phyloP scores from a whole-genome alignment of 495 filamentous ascomycete species.

The Penicillium crystallinum region DNA sequence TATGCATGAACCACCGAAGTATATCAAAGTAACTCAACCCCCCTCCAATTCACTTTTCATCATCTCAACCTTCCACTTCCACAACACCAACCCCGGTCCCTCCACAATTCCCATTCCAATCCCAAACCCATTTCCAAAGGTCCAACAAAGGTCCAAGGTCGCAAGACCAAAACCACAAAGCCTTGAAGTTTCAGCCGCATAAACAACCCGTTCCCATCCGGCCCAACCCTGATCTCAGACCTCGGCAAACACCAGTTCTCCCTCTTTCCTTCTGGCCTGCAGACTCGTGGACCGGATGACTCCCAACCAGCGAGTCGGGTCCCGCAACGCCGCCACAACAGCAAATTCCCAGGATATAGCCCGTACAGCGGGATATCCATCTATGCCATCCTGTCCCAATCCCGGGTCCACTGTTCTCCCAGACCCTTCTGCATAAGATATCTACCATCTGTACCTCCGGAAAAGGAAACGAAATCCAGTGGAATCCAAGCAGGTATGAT shows the following conservation, averaged over 20 bases:
- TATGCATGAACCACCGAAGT: background rate
- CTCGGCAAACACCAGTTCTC: constrained; percentile 2
- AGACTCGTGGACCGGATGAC: constrained; percentile 9
- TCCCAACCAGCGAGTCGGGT: constrained; percentile 3
- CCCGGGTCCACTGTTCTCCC: too few species aligned
- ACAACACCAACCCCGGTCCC: background rate
- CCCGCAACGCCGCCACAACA: background rate
- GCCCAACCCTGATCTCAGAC: background rate
- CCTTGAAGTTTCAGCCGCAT: constrained; percentile 3
- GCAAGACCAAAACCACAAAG: background rate
- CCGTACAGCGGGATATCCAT: too few species aligned
- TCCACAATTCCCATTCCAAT: too few species aligned
- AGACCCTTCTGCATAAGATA: too few species aligned
- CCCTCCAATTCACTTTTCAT: background rate
- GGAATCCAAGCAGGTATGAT: too few species aligned
- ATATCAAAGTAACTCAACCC: background rate
- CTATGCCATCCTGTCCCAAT: too few species aligned
- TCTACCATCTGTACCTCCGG: too few species aligned
- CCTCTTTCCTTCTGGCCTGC: constrained; percentile 3
- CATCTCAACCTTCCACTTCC: background rate
- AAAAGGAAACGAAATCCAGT: too few species aligned
- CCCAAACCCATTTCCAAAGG: background rate
- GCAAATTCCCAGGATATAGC: background rate
- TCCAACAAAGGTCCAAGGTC: too few species aligned
- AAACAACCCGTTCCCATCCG: constrained; percentile 2